phyloP scores from a whole-genome alignment of 768 basidiomycete genomes.

The Termitomyces sp. region DNA sequence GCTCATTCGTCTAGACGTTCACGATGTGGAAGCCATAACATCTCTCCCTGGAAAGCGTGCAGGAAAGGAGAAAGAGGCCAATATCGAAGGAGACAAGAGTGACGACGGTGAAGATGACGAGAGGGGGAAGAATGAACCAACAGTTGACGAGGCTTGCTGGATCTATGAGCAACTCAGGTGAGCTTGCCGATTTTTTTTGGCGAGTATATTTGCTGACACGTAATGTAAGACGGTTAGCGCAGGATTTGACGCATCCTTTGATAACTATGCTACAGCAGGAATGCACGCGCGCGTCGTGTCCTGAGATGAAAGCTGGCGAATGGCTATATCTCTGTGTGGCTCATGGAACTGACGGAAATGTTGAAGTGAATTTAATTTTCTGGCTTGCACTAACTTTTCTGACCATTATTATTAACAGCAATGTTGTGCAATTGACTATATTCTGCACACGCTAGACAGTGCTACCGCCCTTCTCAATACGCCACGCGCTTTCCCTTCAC shows the following conservation, averaged over 20 bases:
- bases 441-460: conserved; percentile 87
- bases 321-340: conserved; percentile 97
- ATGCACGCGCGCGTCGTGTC: conserved; percentile 82
- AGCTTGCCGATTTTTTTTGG: conserved; percentile 4
- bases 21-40: conserved; percentile 81
- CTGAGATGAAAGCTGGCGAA: conserved; percentile 98
- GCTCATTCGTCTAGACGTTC: conserved; percentile 79
- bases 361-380: conserved; percentile 55
- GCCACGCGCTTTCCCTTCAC: conserved; percentile 85
- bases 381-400: background rate
- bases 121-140: conserved; percentile 39
- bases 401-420: conserved; percentile 40
- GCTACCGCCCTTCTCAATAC: conserved; percentile 91
- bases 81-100: conserved; percentile 23
- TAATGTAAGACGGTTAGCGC: conserved; percentile 66
- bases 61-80: conserved; percentile 25
- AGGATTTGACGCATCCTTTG: conserved; percentile 81
- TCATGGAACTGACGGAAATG: conserved; percentile 82
- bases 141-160: conserved; percentile 83
- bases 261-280: conserved; percentile 83
- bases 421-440: conserved; percentile 98
- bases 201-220: background rate
- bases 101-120: conserved; percentile 20
- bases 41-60: conserved; percentile 57
- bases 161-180: conserved; percentile 61